Conservation (phyloP, 768 basidiomycete species). For the Rhizopogon rudus region DNA sequence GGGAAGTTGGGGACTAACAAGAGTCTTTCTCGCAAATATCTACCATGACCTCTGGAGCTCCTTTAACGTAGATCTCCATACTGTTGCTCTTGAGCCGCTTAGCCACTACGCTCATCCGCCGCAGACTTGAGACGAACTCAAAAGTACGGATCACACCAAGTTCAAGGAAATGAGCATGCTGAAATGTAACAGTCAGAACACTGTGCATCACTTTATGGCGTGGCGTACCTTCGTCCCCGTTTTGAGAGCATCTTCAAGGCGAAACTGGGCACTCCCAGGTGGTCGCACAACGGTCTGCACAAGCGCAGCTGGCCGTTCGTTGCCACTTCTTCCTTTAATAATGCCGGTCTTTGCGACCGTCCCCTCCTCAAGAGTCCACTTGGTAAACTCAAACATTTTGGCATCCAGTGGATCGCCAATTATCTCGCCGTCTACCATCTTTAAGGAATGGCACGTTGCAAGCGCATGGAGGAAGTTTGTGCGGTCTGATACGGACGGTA, state of each 20-base stretch:
- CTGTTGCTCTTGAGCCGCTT: slow-evolving; percentile 89
- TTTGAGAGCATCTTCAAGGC: slow-evolving; percentile 89
- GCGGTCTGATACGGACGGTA: slow-evolving; percentile 67
- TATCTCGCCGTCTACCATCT: slow-evolving; percentile 80
- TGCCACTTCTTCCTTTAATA: slow-evolving; percentile 58
- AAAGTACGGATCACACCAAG: slow-evolving; percentile 94
- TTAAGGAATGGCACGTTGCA: slow-evolving; percentile 94
- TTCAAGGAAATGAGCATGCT: slow-evolving; percentile 98
- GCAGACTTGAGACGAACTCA: slow-evolving; percentile 90
- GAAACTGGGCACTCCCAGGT: slow-evolving; percentile 87
- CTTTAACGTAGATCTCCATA: slow-evolving; percentile 99
- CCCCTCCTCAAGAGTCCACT: slow-evolving; percentile 95
- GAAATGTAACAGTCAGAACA: slow-evolving; percentile 1
- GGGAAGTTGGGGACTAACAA: slow-evolving; percentile 45
- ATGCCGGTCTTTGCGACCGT: slow-evolving; percentile 62
- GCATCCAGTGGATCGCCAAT: slow-evolving; percentile 95
- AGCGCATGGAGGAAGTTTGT: slow-evolving; percentile 89
- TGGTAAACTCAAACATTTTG: slow-evolving; percentile 98
- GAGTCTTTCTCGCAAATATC: slow-evolving; percentile 92
- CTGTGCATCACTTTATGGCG: background rate
- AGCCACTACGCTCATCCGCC: slow-evolving; percentile 97
- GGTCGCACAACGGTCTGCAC: slow-evolving; percentile 97
- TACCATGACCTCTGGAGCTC: slow-evolving; percentile 97
- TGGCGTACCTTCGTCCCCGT: slow-evolving; percentile 66
- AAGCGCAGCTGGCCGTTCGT: slow-evolving; percentile 74